These are phyloP conservation scores for Tricholomella constricta DNA, from an alignment of 768 basidiomycete species.

Conservation along the genomic window DNA sequence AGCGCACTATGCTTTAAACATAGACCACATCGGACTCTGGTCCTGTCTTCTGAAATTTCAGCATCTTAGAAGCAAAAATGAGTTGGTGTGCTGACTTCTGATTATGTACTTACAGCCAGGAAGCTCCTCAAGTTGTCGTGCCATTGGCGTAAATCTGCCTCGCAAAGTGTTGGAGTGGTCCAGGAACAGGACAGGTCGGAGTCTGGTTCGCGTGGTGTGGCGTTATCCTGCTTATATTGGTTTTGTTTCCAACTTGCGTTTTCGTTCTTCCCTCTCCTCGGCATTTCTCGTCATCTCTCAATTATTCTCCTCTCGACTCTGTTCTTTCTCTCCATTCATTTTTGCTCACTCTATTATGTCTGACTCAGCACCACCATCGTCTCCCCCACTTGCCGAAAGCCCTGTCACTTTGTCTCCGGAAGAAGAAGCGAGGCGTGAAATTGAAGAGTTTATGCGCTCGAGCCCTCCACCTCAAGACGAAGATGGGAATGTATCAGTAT, in stretches of 20 bases:
- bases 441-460: constrained; percentile 1
- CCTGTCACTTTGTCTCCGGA: background rate
- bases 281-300: no score
- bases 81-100: no score
- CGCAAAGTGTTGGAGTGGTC: no score
- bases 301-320: background rate
- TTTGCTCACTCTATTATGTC: background rate
- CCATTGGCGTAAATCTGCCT: no score
- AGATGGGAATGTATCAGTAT: background rate
- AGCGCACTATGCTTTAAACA: background rate
- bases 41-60: constrained; percentile 7
- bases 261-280: no score
- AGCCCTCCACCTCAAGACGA: background rate
- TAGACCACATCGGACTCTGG: background rate
- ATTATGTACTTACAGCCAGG: background rate
- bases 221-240: no score
- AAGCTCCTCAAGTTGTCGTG: background rate
- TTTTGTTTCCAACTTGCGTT: no score
- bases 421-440: background rate
- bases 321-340: background rate
- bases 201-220: no score
- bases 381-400: background rate
- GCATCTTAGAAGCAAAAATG: constrained; percentile 4
- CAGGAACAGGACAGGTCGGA: no score
- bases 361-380: background rate